phyloP scores from a whole-genome alignment of 2,329 filamentous ascomycete species.

The Aspergillus sclerotialis region DNA sequence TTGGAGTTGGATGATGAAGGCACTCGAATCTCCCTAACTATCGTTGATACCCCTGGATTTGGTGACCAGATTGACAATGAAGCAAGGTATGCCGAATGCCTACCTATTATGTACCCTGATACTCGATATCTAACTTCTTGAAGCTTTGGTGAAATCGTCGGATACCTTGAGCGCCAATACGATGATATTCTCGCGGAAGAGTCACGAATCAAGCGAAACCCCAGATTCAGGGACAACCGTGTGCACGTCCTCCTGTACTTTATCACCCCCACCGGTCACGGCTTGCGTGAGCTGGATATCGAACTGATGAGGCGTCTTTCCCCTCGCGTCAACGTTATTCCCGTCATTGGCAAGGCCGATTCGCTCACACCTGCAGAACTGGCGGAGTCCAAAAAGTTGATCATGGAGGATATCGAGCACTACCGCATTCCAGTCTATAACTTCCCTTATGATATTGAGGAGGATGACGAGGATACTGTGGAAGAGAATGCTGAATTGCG shows the following conservation, averaged over 20 bases:
- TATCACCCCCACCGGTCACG: constrained; percentile 95
- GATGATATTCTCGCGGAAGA: constrained; percentile 99
- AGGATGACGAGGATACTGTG: constrained; percentile 98
- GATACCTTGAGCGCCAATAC: constrained; percentile 98
- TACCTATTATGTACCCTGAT: too few relatives aligned
- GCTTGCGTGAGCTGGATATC: constrained; percentile 96
- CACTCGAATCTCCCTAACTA: constrained; percentile 94
- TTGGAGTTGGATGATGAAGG: constrained; percentile 96
- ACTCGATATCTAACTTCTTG: constrained; percentile 17
- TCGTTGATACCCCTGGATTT: constrained; percentile 97
- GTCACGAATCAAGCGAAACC: constrained; percentile 99
- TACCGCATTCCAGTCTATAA: constrained; percentile 99
- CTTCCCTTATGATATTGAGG: constrained; percentile 99
- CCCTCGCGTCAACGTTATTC: constrained; percentile 96
- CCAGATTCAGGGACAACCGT: constrained; percentile 97
- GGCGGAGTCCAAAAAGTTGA: constrained; percentile 98
- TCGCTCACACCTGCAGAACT: constrained; percentile 93
- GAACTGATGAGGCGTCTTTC: constrained; percentile 99
- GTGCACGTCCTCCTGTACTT: constrained; percentile 98
- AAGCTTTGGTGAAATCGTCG: constrained; percentile 95
- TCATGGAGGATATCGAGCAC: constrained; percentile 99
- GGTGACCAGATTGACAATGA: constrained; percentile 99
- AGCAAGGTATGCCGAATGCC: constrained; percentile 75
- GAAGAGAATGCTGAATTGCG: constrained; percentile 98
- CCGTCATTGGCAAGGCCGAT: constrained; percentile 97